These are phyloP conservation scores for Oemleria cerasiformis DNA, from an alignment of 306 rosid species.

Conservation along the genomic window DNA sequence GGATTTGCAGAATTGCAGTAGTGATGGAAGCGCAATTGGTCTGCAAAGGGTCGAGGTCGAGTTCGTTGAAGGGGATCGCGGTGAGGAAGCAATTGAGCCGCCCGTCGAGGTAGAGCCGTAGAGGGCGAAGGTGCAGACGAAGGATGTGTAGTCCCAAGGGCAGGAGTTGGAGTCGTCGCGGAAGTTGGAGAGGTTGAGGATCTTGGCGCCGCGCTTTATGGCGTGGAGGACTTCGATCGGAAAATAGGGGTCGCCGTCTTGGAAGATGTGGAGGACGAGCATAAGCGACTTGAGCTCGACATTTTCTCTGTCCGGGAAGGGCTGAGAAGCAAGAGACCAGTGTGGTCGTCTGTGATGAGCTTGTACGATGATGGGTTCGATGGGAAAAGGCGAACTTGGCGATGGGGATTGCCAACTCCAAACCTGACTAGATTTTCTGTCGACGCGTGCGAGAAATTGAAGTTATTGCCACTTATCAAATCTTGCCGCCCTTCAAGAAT, in stretches of 20 bases:
- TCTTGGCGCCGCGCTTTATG: constrained; percentile 70
- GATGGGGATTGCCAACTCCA: background rate
- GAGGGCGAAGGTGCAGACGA: constrained; percentile 66
- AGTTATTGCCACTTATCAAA: background rate
- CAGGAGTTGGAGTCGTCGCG: constrained; percentile 68
- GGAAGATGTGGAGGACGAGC: constrained; percentile 68
- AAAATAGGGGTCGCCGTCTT: constrained; percentile 77
- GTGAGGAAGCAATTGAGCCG: constrained; percentile 62
- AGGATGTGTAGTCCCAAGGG: constrained; percentile 77
- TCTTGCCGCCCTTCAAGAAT: background rate
- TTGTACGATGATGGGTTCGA: constrained; percentile 85
- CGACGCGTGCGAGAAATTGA: background rate
- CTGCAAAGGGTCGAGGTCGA: no score
- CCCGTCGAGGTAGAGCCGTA: constrained; percentile 77
- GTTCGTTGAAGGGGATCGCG: no score
- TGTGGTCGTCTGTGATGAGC: constrained; percentile 51
- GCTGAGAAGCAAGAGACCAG: constrained; percentile 68
- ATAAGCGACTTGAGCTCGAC: constrained; percentile 77
- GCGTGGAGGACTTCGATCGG: constrained; percentile 71
- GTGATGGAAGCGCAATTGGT: no score
- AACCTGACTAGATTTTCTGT: background rate
- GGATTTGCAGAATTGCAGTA: no score
- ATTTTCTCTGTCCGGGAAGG: constrained; percentile 91
- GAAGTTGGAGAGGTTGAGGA: constrained; percentile 71
- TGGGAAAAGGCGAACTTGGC: constrained; percentile 91